Evolutionary conservation across 2,329 filamentous ascomycete genomes (phyloP), one percentile per base, ranked within the genome.

Genomic region (Sarocladium brachiariae): DNA sequence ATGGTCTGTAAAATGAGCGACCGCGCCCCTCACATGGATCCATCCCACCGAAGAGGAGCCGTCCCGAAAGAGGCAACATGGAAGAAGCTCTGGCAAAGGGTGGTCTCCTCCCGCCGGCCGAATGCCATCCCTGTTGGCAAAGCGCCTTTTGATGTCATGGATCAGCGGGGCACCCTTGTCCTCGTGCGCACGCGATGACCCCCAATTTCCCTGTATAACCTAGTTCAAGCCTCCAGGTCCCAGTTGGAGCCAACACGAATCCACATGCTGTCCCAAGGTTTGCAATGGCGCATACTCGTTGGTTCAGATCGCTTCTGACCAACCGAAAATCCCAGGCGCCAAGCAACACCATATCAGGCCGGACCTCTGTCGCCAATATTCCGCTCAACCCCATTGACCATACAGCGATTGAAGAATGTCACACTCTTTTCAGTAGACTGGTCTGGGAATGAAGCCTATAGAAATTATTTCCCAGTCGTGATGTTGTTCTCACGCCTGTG

Each of bases 21-120:
- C 13, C 13, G 14, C 23, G 39, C n/a, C 16, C 38, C 38, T 19
- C 21, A 8, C 38, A 11, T 4, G 4, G 38, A 8, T 24, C 39
- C 39, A 45, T 45, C 39, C 39, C 39, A 45, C 39, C 39, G 39
- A 45, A 45, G n/a, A 30, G 21, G 39, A 45, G 39, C 39, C 39
- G 25, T 45, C 5, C 39, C 23, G 13, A 16, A 30, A 27, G 4
- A 45, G 39, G 39, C 39, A 45, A 45, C 4, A 9, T 45, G 39
- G 39, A 30, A 45, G 39, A 45, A 45, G 39, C 24, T 27, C 39
- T 30, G 4, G 23, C 39, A 45, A 16, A 24, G 39, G 39, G 25
- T n/a, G n/a, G n/a, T n/a, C n/a, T n/a, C n/a, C n/a, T n/a, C n/a
- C n/a, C n/a, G n/a, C 24, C 5, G 6, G 5, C 16, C 23, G 6